Base-by-base conservation (phyloP, 306 rosid species). In the Clitoria ternatea region DNA sequence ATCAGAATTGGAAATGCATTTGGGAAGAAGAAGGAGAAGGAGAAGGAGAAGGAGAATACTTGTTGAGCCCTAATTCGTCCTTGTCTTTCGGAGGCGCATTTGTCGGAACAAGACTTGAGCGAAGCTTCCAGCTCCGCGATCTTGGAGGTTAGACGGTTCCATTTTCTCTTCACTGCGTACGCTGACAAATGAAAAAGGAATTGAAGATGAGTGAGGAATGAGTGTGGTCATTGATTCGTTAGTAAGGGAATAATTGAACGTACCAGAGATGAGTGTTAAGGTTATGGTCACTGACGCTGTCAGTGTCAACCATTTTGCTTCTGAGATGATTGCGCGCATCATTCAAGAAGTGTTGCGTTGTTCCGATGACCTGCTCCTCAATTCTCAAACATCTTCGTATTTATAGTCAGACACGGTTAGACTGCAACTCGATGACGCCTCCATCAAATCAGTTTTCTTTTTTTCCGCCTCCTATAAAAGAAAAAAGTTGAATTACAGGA, bases 51-150 rank as follows among this genome's bases (percentile, higher is more conserved):
- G 12, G 45, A 1, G 20, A 57, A 5, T n/a, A 90, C 97, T 97
- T 88, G 92, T 76, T 94, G 98, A 59, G 97, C 94, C 73, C 88
- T 90, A 74, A 94, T 89, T 70, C 98, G 96, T 55, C 97, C 98
- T 81, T 87, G 88, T 39, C 98, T 85, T 70, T 94, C 98, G 23
- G 97, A 84, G 30, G 76, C 67, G 76, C 92, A 87, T 57, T 85
- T 84, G 1, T 83, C 80, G 3, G 56, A 30, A 53, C 78, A 84
- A 40, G 83, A 78, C 22, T 85, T 77, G 82, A 94, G 92, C 61
- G 94, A 87, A 20, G 71, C 70, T 76, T 90, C 87, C 14, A 94
- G 83, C 59, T 85, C 85, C 11, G 26, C 72, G 22, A 90, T 35
- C 81, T 89, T 81, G 72, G 87, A 79, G 36, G 77, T 85, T 76